Evolutionary conservation across 2,329 filamentous ascomycete genomes (phyloP), one percentile per base, ranked within the genome.

Genomic region (Plectosphaerella sp.): DNA sequence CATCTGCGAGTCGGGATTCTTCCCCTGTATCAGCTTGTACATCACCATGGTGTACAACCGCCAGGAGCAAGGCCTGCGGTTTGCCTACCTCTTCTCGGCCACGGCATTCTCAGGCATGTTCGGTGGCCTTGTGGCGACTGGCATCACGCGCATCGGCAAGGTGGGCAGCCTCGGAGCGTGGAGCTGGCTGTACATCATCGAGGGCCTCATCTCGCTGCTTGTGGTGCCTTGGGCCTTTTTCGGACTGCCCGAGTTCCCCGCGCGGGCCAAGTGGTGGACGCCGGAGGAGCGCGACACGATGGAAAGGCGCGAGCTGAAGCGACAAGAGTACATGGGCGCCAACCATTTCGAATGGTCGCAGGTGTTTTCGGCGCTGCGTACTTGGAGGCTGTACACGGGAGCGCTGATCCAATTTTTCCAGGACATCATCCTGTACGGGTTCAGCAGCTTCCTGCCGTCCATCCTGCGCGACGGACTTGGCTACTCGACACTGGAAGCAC

Each of bases 401-500:
- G 72, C 70, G 5, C 52, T 64, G 20, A 75, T 75, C n/a, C 76
- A 79, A 47, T 79, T 80, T 59, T 78, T 74, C 50, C 72, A 76
- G 53, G 74, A 78, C 53, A 75, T 77, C 22, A 64, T 78, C 39
- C 66, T 78, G 0, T 82, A 80, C 57, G 79, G 78, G 12, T 81
- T 82, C 61, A 76, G 72, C 56, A 82, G 77, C 14, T 83, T 83
- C 60, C 64, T 82, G 5, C 81, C 80, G 2, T 74, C 74, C 1
- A 83, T 84, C 54, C 67, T 83, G 45, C 67, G 71, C 45, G 42
- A 46, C 16, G 70, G 68, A 18, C 74, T 81, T 61, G 77, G 78
- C 4, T 81, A 78, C 59, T 62, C 68, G 36, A 70, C 68, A 11
- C 64, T 80, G 15, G 66, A 76, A 57, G 72, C 74, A 11, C 77